Conservation (phyloP, 2,329 filamentous ascomycete genomes). For the Cucurbitaria berberidis region DNA sequence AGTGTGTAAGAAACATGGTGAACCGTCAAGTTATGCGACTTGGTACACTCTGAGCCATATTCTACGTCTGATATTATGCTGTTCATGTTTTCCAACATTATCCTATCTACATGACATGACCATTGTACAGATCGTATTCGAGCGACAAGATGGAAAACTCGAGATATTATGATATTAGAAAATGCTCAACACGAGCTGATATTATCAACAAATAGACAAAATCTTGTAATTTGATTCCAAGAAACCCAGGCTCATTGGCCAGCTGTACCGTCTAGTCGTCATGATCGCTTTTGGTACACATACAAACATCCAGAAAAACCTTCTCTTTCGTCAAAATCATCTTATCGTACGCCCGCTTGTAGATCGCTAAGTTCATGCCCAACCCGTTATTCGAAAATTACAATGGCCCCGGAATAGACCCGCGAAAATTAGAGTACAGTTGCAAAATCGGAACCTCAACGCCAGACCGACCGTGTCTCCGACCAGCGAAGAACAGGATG, state of each 20-base stretch:
- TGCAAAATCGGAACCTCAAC: conserved; percentile 2
- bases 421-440: conserved; percentile 12
- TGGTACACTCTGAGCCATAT: no score
- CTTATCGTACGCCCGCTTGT: conserved; percentile 11
- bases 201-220: conserved; percentile 1
- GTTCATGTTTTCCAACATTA: no score
- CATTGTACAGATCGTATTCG: neutral
- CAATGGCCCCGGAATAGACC: no score
- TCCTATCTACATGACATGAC: neutral
- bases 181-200: conserved; percentile 8
- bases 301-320: conserved; percentile 7
- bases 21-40: no score
- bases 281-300: conserved; percentile 13
- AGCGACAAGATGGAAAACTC: neutral
- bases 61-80: neutral
- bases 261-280: conserved; percentile 7
- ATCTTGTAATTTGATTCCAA: conserved; percentile 6
- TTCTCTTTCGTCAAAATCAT: conserved; percentile 18
- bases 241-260: conserved; percentile 5
- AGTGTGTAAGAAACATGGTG: no score
- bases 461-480: conserved; percentile 8
- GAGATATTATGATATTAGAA: conserved; percentile 6
- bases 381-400: neutral
- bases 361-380: conserved; percentile 14
- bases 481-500: conserved; percentile 20